Base-by-base conservation (phyloP, 2,329 filamentous ascomycete species). In the Microdochium paspali region DNA sequence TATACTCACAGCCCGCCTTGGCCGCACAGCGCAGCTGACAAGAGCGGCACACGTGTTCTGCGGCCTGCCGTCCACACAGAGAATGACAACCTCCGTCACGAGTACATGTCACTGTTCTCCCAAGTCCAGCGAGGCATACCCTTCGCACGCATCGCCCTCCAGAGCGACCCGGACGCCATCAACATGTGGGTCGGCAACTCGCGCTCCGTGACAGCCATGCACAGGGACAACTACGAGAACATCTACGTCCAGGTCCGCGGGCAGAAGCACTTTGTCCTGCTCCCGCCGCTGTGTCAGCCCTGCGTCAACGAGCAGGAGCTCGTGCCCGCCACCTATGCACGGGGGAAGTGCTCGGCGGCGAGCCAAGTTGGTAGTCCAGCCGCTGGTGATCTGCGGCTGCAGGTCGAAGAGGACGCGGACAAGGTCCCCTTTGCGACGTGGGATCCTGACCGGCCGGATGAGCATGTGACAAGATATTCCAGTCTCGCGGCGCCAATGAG, bases 141-240 rank as follows among this genome's bases (percentile, higher is more conserved):
- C 1, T 93, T 86, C 61, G 87, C 86, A 0, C 77, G 82, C 24
- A 81, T 88, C 51, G 86, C 86, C 0, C 76, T 91, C 0, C 69
- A 76, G 32, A 71, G 74, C 44, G 58, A 67, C 0, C 84, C 87
- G 0, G 87, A 93, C 52, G 87, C 87, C 13, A 77, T 89, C 51
- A 93, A 93, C 60, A 73, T 93, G 58, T 91, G 87, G 87, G 80
- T 93, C 45, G 87, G 87, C 47, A 86, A 87, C 65, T 79, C 79
- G 1, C 71, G 70, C 31, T 86, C 82, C 24, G 72, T 77, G 1
- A 90, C 87, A 0, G 82, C 84, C 0, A 63, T 90, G 47, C 88
- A 93, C 66, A 86, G 85, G 58, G 88, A 93, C 66, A 86, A 86
- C 57, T 91, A 90, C 62, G 87, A 93, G 63, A 93, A 93, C 61